Evolutionary conservation across 2,329 filamentous ascomycete species (phyloP).

Genomic region (Calonectria crousiana): DNA sequence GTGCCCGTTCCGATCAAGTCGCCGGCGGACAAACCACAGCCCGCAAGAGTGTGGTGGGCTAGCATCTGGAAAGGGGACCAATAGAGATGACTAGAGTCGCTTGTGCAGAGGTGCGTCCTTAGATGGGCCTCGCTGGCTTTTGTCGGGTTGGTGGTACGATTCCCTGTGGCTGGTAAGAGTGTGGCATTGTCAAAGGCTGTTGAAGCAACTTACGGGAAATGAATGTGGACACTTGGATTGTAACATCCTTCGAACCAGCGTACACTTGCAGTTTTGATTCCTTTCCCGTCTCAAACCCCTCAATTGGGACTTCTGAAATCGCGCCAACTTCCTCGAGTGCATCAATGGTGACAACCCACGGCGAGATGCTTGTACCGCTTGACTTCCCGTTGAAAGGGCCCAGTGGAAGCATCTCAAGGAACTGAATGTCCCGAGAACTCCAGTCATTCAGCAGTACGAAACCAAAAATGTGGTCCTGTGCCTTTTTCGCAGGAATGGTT

Average conservation of each 20-base stretch:
- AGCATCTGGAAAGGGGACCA: slow-evolving; percentile 89
- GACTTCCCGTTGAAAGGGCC: slow-evolving; percentile 74
- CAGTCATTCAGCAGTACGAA: slow-evolving; percentile 74
- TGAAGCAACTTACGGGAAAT: too few relatives aligned
- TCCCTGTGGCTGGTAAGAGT: too few relatives aligned
- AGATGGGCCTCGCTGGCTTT: too few relatives aligned
- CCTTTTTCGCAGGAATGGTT: slow-evolving; percentile 72
- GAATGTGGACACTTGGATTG: too few relatives aligned
- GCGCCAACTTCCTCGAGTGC: slow-evolving; percentile 55
- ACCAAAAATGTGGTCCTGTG: slow-evolving; percentile 78
- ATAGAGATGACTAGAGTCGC: slow-evolving; percentile 62
- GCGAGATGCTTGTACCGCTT: slow-evolving; percentile 69
- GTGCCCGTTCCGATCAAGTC: slow-evolving; percentile 84
- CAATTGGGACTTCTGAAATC: too few relatives aligned
- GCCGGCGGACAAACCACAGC: slow-evolving; percentile 79
- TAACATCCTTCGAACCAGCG: too few relatives aligned
- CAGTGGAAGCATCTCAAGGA: slow-evolving; percentile 69
- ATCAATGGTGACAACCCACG: slow-evolving; percentile 72
- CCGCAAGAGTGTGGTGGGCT: slow-evolving; percentile 81
- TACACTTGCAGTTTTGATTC: too few relatives aligned
- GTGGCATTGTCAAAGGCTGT: too few relatives aligned
- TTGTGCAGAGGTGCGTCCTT: too few relatives aligned
- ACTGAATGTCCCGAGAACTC: slow-evolving; percentile 72
- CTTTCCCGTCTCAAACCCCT: too few relatives aligned
- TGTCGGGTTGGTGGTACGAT: too few relatives aligned